These are phyloP conservation scores for Termitomyces sp. DNA, from an alignment of 768 basidiomycete species.

Conservation along the genomic window DNA sequence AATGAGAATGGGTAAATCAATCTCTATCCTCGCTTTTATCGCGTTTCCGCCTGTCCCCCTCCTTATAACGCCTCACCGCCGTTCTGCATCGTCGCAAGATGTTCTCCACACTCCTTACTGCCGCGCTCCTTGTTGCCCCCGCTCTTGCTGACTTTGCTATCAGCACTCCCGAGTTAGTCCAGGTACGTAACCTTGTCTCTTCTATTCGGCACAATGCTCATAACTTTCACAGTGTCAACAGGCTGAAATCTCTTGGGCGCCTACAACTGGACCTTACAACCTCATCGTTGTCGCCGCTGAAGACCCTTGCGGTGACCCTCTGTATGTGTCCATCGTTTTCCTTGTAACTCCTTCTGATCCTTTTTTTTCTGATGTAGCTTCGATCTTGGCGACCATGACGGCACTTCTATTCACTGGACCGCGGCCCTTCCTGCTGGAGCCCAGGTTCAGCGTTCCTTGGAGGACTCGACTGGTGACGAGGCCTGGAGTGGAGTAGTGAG, in stretches of 20 bases:
- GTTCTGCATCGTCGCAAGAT: constrained; percentile 42
- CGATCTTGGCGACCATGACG: constrained; percentile 53
- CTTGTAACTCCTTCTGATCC: background rate
- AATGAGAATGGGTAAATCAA: constrained; percentile 4
- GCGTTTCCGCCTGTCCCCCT: constrained; percentile 20
- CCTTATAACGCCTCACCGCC: constrained; percentile 22
- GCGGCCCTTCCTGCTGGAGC: constrained; percentile 41
- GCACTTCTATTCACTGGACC: constrained; percentile 38
- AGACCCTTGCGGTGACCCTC: constrained; percentile 51
- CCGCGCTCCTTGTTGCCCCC: constrained; percentile 60
- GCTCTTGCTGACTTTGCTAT: constrained; percentile 52
- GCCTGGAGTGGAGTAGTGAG: constrained; percentile 63
- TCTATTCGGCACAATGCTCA: constrained; percentile 4
- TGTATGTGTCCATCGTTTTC: constrained; percentile 38
- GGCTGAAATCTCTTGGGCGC: constrained; percentile 46
- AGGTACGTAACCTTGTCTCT: constrained; percentile 35
- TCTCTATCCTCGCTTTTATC: constrained; percentile 20
- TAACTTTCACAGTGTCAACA: constrained; percentile 42
- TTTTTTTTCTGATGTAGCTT: constrained; percentile 29
- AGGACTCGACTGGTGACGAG: constrained; percentile 49
- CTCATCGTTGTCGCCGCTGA: constrained; percentile 45
- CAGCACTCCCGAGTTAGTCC: constrained; percentile 42
- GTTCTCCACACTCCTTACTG: constrained; percentile 75
- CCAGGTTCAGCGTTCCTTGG: constrained; percentile 43
- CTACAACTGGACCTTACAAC: constrained; percentile 46